Percentiles rank a stretch among this genome's conserved stretches.
Conservation (phyloP, 345 rosid species). For the Dimocarpus longan region DNA sequence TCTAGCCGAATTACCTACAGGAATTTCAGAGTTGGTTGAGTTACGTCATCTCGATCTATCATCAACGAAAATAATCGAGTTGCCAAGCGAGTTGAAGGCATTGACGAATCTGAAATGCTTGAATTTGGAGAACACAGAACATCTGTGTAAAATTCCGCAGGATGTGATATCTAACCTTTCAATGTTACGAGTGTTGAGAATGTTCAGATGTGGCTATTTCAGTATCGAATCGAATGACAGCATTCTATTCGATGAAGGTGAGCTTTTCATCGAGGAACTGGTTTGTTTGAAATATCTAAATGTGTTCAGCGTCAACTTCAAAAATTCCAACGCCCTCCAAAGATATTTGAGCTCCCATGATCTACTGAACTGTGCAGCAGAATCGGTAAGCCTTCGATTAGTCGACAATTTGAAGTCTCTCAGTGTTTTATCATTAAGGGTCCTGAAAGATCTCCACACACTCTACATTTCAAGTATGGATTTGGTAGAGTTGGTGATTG, state of each 20-base stretch:
- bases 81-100: slow-evolving; percentile 34
- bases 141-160: slow-evolving; percentile 21
- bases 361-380: background rate
- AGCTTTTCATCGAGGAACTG: slow-evolving; percentile 6
- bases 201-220: background rate
- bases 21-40: slow-evolving; percentile 13
- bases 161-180: slow-evolving; percentile 8
- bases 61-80: slow-evolving; percentile 18
- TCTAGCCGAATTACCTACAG: slow-evolving; percentile 29
- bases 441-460: background rate
- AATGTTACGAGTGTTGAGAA: slow-evolving; percentile 18
- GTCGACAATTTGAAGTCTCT: background rate
- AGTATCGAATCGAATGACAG: background rate
- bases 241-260: background rate
- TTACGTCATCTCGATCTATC: slow-evolving; percentile 34
- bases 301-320: background rate
- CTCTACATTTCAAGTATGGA: background rate
- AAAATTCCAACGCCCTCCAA: background rate
- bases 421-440: background rate
- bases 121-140: slow-evolving; percentile 3
- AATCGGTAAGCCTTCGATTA: background rate
- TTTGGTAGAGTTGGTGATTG: slow-evolving; percentile 9
- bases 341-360: background rate
- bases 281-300: slow-evolving; percentile 5
- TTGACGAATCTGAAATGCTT: slow-evolving; percentile 29